Evolutionary conservation across 139 green algal genomes (phyloP).

Genomic region (Axilococcus clingmanii): DNA sequence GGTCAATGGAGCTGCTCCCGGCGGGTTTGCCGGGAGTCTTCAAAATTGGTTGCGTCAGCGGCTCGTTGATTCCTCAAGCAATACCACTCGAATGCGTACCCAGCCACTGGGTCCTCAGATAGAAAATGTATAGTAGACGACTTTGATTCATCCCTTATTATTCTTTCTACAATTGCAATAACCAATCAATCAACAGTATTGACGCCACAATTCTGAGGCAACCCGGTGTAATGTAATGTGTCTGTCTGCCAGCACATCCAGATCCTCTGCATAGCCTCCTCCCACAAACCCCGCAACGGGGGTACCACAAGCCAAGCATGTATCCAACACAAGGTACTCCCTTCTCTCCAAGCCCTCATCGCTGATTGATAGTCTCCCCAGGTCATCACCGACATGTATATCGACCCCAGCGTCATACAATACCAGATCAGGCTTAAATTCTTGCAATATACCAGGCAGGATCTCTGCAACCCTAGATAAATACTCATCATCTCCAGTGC

Average conservation of each 20-base stretch:
- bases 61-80: constrained; percentile 1
- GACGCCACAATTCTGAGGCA: constrained; percentile 44
- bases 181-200: constrained; percentile 13
- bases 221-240: constrained; percentile 58
- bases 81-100: background rate
- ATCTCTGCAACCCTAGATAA: constrained; percentile 26
- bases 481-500: constrained; percentile 50
- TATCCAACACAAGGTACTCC: constrained; percentile 63
- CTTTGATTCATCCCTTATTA: background rate
- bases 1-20: constrained; percentile 1
- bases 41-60: background rate
- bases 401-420: constrained; percentile 85
- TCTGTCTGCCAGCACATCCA: constrained; percentile 51
- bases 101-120: constrained; percentile 3
- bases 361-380: constrained; percentile 57
- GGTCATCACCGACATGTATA: constrained; percentile 50
- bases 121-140: background rate
- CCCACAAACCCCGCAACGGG: constrained; percentile 66
- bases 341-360: constrained; percentile 56
- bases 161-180: background rate
- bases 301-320: background rate
- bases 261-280: constrained; percentile 56
- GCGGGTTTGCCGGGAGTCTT: background rate
- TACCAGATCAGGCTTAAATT: constrained; percentile 65
- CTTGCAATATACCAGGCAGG: constrained; percentile 38